Base-by-base conservation (phyloP, 2,329 filamentous ascomycete genomes). In the Teratosphaeria viscida region DNA sequence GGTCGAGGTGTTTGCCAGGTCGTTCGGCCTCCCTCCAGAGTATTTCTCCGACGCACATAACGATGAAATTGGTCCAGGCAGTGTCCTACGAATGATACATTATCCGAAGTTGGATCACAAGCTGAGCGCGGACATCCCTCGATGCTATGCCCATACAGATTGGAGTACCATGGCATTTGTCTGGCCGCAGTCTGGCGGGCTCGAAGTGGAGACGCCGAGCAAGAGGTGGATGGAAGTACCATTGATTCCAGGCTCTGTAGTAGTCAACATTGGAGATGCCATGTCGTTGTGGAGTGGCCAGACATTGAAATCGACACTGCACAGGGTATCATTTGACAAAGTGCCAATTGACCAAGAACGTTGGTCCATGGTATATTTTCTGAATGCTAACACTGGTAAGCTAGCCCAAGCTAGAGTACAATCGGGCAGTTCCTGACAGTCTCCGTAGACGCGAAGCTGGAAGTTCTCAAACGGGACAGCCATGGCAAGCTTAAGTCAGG, bases 311-410 rank as follows among this genome's bases (percentile, higher is more conserved):
- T 60, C 62, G 37, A 63, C 62, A 10, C 54, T 54, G 52, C 62
- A 63, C 37, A 57, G 62, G 5, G 62, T 63, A 6, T 63, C 65
- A 11, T 65, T 64, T 35, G 64, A 62, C 11, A 58, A 57, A 11
- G 54, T 67, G 27, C 61, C 65, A 1, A 55, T 62, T 43, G 59
- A 65, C 55, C 35, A 53, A 12, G 66, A 66, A 56, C 58, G 66
- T 32, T 58, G 66, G 55, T 61, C 58, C 6, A 67, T 67, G 65
- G 66, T 65, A 35, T 67, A 67, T 52, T 67, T 67, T 52, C 63
- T 60, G 7, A 57, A 58, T 10, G 65, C 65, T 2, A 56, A 49
- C 43, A 19, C 43, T 8, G 43, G 43, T 49, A 49, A 49, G 43
- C 43, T 16, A 39, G 14, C 6, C 10, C 11, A 11, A 39, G 35